phyloP scores from a whole-genome alignment of 345 rosid species.

The Eutrema japonicum region DNA sequence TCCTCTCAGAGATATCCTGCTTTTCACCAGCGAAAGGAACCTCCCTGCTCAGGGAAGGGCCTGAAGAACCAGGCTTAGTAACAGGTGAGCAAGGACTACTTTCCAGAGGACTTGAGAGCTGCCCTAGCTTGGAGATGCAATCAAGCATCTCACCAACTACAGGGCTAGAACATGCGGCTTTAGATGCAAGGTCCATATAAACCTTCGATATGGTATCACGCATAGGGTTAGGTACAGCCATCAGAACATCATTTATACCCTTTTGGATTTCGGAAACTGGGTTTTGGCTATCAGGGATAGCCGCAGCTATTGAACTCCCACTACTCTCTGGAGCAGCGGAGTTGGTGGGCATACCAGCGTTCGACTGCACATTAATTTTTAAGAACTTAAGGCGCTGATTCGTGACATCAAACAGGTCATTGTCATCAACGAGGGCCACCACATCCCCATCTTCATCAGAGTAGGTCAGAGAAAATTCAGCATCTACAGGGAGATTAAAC shows the following conservation, averaged over 20 bases:
- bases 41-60: slow-evolving; percentile 20
- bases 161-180: slow-evolving; percentile 55
- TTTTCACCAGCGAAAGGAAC: slow-evolving; percentile 30
- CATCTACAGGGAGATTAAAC: slow-evolving; percentile 58
- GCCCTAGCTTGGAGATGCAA: slow-evolving; percentile 46
- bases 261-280: slow-evolving; percentile 48
- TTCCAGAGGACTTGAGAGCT: slow-evolving; percentile 25
- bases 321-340: slow-evolving; percentile 51
- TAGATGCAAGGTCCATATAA: slow-evolving; percentile 60
- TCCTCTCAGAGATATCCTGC: slow-evolving; percentile 38
- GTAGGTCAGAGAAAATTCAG: slow-evolving; percentile 67
- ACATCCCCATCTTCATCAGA: slow-evolving; percentile 90
- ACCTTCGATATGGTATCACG: slow-evolving; percentile 57
- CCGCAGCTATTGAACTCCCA: slow-evolving; percentile 61
- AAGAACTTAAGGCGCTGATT: slow-evolving; percentile 76
- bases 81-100: slow-evolving; percentile 20
- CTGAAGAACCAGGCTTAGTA: slow-evolving; percentile 33
- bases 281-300: slow-evolving; percentile 49
- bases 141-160: slow-evolving; percentile 43
- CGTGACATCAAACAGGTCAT: slow-evolving; percentile 71
- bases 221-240: slow-evolving; percentile 67
- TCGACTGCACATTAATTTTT: slow-evolving; percentile 59
- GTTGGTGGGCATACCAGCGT: slow-evolving; percentile 40
- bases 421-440: slow-evolving; percentile 76
- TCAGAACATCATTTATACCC: slow-evolving; percentile 58